Evolutionary conservation across 2,329 filamentous ascomycete genomes (phyloP), one percentile per base, ranked within the genome.

Genomic region (Simplicillium sp.): DNA sequence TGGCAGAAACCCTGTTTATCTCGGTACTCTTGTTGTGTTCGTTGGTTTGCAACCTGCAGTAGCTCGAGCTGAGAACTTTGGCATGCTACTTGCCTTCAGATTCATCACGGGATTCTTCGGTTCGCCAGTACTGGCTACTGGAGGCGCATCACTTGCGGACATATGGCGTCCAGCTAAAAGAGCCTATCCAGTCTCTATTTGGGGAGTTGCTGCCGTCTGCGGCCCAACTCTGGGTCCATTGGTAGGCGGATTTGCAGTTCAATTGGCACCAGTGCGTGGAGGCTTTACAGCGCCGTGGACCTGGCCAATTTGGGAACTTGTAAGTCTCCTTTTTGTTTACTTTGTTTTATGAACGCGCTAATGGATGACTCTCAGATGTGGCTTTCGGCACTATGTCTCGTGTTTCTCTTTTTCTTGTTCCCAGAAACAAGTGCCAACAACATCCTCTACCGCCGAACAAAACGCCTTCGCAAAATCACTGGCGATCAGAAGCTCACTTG

Each of bases 31-130:
- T 20, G 31, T 47, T 9, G n/a, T 43, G 8, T 51, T 51, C 34
- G 39, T 45, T 4, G 3, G 48, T 1, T 32, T 41, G 2, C 44
- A 48, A 7, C 18, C 51, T 4, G 48, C 48, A 3, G 38, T 40
- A 0, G 48, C 41, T 1, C 39, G 45, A 3, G 46, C 48, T 15
- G 43, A 37, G 5, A 50, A 45, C 37, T 36, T 46, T 12, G 36
- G 32, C 12, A 46, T 48, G 40, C 40, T 51, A 11, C 34, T 51
- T 3, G 38, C 42, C 12, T 47, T 51, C 18, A 45, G 49, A 17
- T 51, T 51, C 20, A n/a, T 51, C 3, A 40, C 43, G 1, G 49
- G 48, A 3, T 51, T 51, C 31, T 51, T 51, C 32, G 45, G 45
- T 8, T 25, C 31, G 3, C 45, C 45, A 1, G 37, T 39, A 12